These are phyloP conservation scores for Backusella morwellensis DNA, from an alignment of 192 early-diverging fungal species.

Conservation along the genomic window DNA sequence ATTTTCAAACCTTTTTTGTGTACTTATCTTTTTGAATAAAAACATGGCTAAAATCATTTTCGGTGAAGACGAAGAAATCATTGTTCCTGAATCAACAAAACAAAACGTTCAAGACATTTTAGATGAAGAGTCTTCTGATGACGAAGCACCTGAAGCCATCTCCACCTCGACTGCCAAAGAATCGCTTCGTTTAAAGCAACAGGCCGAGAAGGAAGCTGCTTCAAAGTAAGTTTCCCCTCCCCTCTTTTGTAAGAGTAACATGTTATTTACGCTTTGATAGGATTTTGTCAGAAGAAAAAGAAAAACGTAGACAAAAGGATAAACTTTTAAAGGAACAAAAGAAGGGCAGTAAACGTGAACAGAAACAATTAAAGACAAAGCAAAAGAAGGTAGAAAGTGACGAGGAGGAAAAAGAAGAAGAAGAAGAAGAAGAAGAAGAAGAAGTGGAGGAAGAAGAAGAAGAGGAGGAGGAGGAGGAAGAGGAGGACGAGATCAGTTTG, in stretches of 20 bases:
- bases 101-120: background rate
- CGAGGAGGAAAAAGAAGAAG: background rate
- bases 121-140: slow-evolving; percentile 25
- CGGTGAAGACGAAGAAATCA: slow-evolving; percentile 16
- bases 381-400: background rate
- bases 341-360: slow-evolving; percentile 20
- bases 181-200: background rate
- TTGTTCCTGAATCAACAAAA: slow-evolving; percentile 12
- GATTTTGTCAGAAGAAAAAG: slow-evolving; percentile 18
- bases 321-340: slow-evolving; percentile 37
- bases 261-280: background rate
- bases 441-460: background rate
- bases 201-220: slow-evolving; percentile 27
- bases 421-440: slow-evolving; percentile 5
- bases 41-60: slow-evolving; percentile 22
- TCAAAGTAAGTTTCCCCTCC: slow-evolving; percentile 21
- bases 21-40: background rate
- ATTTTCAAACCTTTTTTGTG: background rate
- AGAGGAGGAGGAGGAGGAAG: background rate
- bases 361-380: slow-evolving; percentile 6
- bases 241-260: background rate
- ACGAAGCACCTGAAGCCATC: slow-evolving; percentile 37
- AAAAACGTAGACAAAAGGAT: slow-evolving; percentile 38
- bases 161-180: slow-evolving; percentile 21
- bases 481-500: slow-evolving; percentile 1